These are phyloP conservation scores for Trifolium fragiferum DNA, from an alignment of 306 rosid species.

Conservation along the genomic window DNA sequence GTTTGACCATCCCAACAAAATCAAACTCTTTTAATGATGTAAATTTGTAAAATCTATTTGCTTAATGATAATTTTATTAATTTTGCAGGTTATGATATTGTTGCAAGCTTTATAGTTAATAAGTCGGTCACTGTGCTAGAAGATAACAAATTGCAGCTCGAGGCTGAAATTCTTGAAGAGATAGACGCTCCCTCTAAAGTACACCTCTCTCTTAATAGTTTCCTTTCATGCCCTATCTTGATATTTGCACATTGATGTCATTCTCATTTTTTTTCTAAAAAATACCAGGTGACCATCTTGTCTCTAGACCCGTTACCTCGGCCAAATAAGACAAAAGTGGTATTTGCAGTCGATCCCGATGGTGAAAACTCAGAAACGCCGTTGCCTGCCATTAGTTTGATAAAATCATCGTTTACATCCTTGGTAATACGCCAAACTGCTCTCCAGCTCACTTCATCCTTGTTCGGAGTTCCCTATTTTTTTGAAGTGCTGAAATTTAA, in stretches of 20 bases:
- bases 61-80: constrained; percentile 25
- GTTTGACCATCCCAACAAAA: constrained; percentile 11
- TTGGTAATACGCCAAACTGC: constrained; percentile 50
- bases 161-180: constrained; percentile 67
- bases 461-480: constrained; percentile 61
- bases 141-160: constrained; percentile 64
- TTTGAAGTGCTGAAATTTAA: constrained; percentile 85
- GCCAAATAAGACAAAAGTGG: constrained; percentile 67
- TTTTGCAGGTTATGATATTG: constrained; percentile 73
- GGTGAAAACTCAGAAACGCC: constrained; percentile 52
- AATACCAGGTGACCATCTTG: constrained; percentile 71
- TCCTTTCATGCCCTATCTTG: constrained; percentile 21
- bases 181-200: constrained; percentile 64
- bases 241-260: constrained; percentile 31
- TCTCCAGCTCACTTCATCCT: constrained; percentile 62
- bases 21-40: constrained; percentile 13
- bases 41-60: constrained; percentile 20
- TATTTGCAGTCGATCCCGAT: constrained; percentile 69
- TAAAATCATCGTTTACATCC: constrained; percentile 50
- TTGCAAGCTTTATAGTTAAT: constrained; percentile 68
- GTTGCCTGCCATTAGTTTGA: constrained; percentile 61
- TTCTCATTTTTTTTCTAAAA: constrained; percentile 23
- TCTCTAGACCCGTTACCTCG: constrained; percentile 57
- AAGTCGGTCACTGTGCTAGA: constrained; percentile 66
- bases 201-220: constrained; percentile 41